Evolutionary conservation across 164 flowering plant genomes (phyloP), one percentile per base, ranked within the genome.

Genomic region (Sextonia rubra): DNA sequence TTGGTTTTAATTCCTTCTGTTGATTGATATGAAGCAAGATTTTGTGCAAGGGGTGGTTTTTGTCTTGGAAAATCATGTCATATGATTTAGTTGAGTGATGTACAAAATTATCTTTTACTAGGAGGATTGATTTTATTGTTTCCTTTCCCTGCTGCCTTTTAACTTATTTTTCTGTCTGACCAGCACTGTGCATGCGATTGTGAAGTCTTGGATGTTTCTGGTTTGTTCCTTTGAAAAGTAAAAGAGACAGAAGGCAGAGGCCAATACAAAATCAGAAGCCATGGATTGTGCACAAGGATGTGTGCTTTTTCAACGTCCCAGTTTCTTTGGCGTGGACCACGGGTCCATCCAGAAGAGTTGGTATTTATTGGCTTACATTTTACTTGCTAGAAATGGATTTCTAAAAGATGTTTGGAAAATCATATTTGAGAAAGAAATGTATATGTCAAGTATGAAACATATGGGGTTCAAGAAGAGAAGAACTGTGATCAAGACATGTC

Each of bases 391-490:
- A 52, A 71, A 73, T 27, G 69, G 25, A 58, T 37, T 66, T 74
- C 27, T 69, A n/a, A 66, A 74, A 60, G 71, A 56, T 18, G 55
- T 64, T 22, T 55, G 47, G 4, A 32, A 73, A 22, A 68, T 47
- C 60, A 64, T 76, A 18, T 68, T 64, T 20, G 71, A 68, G 20
- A 63, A 71, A 60, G 77, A 73, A 30, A 76, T 69, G 26, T 66
- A n/a, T 66, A 30, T 26, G 60, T 66, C 64, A 25, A 47, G 70
- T 78, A 49, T 61, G 44, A 73, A 73, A 60, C 23, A 23, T 71
- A 62, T 73, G 17, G 29, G 58, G 11, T 56, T 69, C 47, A 81
- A 71, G 73, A 74, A 74, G 56, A 76, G 60, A 68, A 78, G 68
- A 29, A 29, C 68, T 52, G 9, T 2, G 5, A 30, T 52, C 29